Evolutionary conservation across 2,329 filamentous ascomycete genomes (phyloP), one percentile per base, ranked within the genome.

Genomic region (Septoria linicola): DNA sequence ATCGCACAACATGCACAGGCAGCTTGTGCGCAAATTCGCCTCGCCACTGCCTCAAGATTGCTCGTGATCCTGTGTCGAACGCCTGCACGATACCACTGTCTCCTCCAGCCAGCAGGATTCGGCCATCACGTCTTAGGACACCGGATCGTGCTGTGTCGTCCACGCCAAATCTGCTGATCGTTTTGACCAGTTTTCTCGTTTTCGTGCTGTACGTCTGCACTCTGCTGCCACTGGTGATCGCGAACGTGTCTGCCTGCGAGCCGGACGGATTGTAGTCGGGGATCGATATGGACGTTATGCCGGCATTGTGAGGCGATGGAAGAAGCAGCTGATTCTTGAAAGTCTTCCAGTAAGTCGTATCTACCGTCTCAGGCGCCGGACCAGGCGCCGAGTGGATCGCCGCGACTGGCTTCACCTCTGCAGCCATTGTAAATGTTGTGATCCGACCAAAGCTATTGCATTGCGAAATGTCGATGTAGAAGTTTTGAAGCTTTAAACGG

Each of bases 341-440:
- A 10, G 87, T 86, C 68, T 87, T 87, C 95, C 95, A 99, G 78
- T 97, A 97, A 60, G 85, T 82, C 74, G 97, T 91, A 75, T 99
- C 93, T 25, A 91, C 85, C 4, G 92, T 96, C 41, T 92, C 74
- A 47, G 89, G 86, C 34, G 87, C 85, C 51, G 90, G 90, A 43
- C 89, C 88, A 58, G 87, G 81, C 51, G 92, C 84, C 67, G 95
- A 81, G 78, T 89, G 95, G 67, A 95, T 76, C 70, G 85, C 85
- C 70, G 84, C 84, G 60, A 95, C 76, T 55, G 88, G 87, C 70
- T 83, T 82, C 65, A 95, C 88, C 75, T 89, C 85, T 66, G 90
- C 88, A 63, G 91, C 90, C 90, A 96, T 96, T 23, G 41, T 41
- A 20, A 32, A 10, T 23, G 16, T 16, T 42, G 36, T 37, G 30